Percentiles rank a stretch among this genome's conserved stretches.
These are phyloP conservation scores for Russula lepida DNA, from an alignment of 768 basidiomycete species.

Conservation along the genomic window DNA sequence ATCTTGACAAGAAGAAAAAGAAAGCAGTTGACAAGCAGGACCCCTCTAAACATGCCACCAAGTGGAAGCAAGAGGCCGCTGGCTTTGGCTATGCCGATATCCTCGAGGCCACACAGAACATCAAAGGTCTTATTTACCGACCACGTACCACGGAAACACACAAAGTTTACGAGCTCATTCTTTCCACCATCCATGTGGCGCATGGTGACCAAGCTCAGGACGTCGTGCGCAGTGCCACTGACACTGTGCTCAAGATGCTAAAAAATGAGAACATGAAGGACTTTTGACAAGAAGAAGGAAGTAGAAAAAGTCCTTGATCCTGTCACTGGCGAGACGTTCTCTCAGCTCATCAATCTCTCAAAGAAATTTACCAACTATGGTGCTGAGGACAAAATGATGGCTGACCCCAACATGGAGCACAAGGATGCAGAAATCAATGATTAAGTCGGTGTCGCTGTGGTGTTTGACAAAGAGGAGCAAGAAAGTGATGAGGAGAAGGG, in stretches of 20 bases:
- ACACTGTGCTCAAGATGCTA: slow-evolving; percentile 77
- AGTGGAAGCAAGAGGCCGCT: slow-evolving; percentile 52
- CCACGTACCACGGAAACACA: slow-evolving; percentile 92
- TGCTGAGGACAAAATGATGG: slow-evolving; percentile 73
- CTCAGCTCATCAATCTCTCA: slow-evolving; percentile 71
- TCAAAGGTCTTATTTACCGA: slow-evolving; percentile 88
- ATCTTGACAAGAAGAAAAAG: slow-evolving; percentile 90
- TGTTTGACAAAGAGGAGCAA: slow-evolving; percentile 95
- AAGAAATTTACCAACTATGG: slow-evolving; percentile 97
- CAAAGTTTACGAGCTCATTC: slow-evolving; percentile 88
- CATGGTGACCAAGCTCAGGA: slow-evolving; percentile 96
- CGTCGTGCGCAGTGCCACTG: slow-evolving; percentile 92
- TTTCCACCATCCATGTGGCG: slow-evolving; percentile 69
- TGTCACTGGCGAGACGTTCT: slow-evolving; percentile 65
- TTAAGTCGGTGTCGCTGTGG: slow-evolving; percentile 94
- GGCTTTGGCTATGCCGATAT: slow-evolving; percentile 85
- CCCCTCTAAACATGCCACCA: slow-evolving; percentile 45
- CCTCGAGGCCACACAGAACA: slow-evolving; percentile 86
- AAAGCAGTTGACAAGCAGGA: slow-evolving; percentile 59
- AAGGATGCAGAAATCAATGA: slow-evolving; percentile 90
- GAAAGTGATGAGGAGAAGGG: slow-evolving; percentile 90
- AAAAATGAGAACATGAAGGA: slow-evolving; percentile 88
- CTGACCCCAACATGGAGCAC: slow-evolving; percentile 70
- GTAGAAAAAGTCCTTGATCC: slow-evolving; percentile 70
- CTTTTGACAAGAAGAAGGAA: slow-evolving; percentile 95